Percentiles rank a stretch among this genome's conserved stretches.
These are phyloP conservation scores for Ceratocystis cubensis DNA, from an alignment of 2,329 filamentous ascomycete species.

Conservation along the genomic window DNA sequence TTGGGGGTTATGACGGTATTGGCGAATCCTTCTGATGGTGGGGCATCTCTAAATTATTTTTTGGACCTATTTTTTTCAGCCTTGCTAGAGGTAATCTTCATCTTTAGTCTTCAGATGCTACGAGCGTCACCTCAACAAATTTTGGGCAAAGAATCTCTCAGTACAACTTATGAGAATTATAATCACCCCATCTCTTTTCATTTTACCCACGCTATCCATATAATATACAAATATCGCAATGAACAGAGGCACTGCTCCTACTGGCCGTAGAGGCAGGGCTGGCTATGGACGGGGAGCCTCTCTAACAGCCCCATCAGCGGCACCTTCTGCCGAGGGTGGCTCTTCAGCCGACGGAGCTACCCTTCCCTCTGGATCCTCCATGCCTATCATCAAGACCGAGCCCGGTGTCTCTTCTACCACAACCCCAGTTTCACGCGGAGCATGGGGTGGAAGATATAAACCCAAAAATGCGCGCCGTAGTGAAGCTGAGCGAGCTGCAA, in stretches of 20 bases:
- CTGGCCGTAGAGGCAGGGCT: conserved; percentile 14
- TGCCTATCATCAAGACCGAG: conserved; percentile 16
- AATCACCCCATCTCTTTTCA: too few relatives aligned
- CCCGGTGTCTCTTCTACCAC: not conserved
- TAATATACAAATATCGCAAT: conserved; percentile 1
- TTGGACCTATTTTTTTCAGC: conserved; percentile 1
- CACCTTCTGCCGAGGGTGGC: not conserved
- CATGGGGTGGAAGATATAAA: conserved; percentile 33
- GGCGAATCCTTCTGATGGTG: conserved; percentile 2
- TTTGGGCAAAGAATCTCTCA: not conserved
- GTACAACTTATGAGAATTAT: not conserved
- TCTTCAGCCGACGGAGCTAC: not conserved
- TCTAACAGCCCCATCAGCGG: conserved; percentile 11
- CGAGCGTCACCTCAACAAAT: not conserved
- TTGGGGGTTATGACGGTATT: not conserved
- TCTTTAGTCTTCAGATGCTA: not conserved
- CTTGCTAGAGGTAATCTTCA: not conserved
- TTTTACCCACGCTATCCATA: not conserved
- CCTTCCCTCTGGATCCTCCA: not conserved
- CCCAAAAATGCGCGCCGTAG: conserved; percentile 40
- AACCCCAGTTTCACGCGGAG: conserved; percentile 12
- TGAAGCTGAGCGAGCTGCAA: conserved; percentile 36
- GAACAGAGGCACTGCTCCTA: conserved; percentile 13
- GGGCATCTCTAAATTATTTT: conserved; percentile 10
- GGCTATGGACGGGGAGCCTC: conserved; percentile 18